Evolutionary conservation across 2,329 filamentous ascomycete species (phyloP).

Genomic region (Stemphylium beticola): DNA sequence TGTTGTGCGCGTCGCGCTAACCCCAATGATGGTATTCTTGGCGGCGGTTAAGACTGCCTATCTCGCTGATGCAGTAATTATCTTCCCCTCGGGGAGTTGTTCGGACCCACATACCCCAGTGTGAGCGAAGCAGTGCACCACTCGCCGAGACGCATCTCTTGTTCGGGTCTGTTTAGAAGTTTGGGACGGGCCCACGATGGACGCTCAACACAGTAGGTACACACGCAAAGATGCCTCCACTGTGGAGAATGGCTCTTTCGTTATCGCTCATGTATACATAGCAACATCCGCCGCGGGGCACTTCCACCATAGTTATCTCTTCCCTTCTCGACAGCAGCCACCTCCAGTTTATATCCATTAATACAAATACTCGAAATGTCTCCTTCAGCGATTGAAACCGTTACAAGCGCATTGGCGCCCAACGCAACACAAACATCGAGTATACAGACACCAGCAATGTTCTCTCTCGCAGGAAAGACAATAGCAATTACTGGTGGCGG

Average conservation of each 20-base stretch:
- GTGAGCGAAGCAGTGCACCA: not conserved
- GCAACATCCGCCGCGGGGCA: not conserved
- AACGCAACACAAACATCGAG: not conserved
- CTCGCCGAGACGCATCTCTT: not conserved
- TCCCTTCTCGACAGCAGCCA: not conserved
- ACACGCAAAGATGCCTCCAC: not conserved
- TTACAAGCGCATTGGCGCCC: conserved; percentile 1
- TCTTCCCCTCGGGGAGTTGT: not conserved
- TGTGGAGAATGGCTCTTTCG: not conserved
- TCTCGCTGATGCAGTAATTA: not conserved
- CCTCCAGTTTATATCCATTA: not conserved
- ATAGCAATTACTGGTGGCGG: conserved; percentile 60
- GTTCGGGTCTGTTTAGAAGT: not conserved
- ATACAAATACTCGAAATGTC: not conserved
- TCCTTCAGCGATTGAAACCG: not conserved
- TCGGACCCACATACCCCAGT: not conserved
- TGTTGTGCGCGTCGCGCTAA: not conserved
- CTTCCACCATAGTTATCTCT: not conserved
- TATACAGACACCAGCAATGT: conserved; percentile 8
- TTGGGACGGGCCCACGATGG: not conserved
- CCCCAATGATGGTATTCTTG: not conserved
- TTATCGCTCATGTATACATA: not conserved
- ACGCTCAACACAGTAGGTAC: not conserved
- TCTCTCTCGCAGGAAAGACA: conserved; percentile 39
- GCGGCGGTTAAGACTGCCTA: conserved; percentile 3